Evolutionary conservation across 2,329 filamentous ascomycete genomes (phyloP).

Genomic region (Stachybotrys chartarum): DNA sequence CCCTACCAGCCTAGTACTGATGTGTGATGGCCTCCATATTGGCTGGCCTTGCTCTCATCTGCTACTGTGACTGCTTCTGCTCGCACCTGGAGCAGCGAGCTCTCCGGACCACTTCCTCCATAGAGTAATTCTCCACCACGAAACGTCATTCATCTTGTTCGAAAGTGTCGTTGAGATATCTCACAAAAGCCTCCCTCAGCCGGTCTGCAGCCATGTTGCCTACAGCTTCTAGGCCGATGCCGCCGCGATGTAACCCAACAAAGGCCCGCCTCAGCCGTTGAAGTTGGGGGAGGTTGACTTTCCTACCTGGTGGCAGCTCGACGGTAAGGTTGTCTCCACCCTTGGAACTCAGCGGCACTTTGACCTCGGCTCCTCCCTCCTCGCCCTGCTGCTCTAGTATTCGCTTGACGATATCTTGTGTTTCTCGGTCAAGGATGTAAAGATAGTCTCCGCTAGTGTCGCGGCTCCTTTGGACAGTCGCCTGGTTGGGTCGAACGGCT

Average conservation of each 20-base stretch:
- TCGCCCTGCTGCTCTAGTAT: conserved; percentile 65
- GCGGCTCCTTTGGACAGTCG: conserved; percentile 58
- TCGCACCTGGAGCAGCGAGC: neutral
- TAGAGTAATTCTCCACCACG: no score
- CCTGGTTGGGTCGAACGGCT: conserved; percentile 64
- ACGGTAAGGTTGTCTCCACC: conserved; percentile 47
- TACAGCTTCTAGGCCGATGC: conserved; percentile 51
- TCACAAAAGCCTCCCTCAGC: conserved; percentile 57
- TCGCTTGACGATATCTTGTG: conserved; percentile 65
- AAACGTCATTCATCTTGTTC: conserved; percentile 43
- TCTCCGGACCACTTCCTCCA: neutral
- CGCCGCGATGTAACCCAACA: conserved; percentile 66
- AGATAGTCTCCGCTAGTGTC: conserved; percentile 67
- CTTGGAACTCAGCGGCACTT: conserved; percentile 29
- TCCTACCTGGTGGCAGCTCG: conserved; percentile 54
- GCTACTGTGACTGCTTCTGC: no score
- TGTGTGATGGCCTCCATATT: no score
- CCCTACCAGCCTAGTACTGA: no score
- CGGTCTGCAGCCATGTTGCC: conserved; percentile 46
- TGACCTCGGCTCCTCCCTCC: conserved; percentile 53
- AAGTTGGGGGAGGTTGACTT: conserved; percentile 64
- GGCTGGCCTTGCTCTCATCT: no score
- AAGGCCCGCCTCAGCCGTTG: conserved; percentile 74
- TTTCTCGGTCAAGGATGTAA: conserved; percentile 71
- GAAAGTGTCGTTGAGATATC: conserved; percentile 60